Conservation (phyloP, 768 basidiomycete species). For the Leccinellum rugosiceps region DNA sequence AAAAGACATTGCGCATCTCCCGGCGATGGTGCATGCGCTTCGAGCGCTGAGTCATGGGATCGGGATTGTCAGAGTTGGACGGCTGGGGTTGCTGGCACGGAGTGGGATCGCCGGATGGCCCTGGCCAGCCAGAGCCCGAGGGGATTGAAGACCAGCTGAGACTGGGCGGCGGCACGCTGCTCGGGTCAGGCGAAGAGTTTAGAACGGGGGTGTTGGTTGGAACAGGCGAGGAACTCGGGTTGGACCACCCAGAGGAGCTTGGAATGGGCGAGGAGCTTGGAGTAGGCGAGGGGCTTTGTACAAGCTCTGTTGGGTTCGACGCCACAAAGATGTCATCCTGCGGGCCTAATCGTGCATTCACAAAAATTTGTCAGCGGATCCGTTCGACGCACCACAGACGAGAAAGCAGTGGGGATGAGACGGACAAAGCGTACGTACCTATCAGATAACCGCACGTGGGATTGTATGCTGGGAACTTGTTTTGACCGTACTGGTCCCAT, state of each 20-base stretch:
- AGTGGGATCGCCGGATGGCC: background rate
- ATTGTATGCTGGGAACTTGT: slow-evolving; percentile 10
- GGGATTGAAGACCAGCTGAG: background rate
- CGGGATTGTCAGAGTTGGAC: background rate
- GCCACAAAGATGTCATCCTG: slow-evolving; percentile 18
- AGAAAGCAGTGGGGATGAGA: background rate
- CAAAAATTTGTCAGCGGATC: background rate
- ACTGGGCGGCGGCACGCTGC: background rate
- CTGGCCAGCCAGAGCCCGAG: background rate
- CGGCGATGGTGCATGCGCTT: background rate
- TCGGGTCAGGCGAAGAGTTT: background rate
- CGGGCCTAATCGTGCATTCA: slow-evolving; percentile 9
- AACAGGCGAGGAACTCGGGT: background rate
- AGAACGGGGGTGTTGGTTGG: background rate
- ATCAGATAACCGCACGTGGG: slow-evolving; percentile 7
- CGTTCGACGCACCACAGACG: background rate
- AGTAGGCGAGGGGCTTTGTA: background rate
- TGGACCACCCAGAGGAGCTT: background rate
- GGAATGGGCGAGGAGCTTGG: background rate
- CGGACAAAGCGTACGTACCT: slow-evolving; percentile 6
- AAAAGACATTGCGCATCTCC: background rate
- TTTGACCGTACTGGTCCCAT: background rate
- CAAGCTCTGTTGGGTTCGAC: too few species aligned
- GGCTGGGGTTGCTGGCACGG: background rate
- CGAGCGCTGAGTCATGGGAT: background rate